phyloP scores from a whole-genome alignment of 176 grass and related monocot species.

The Musa troglodytarum region DNA sequence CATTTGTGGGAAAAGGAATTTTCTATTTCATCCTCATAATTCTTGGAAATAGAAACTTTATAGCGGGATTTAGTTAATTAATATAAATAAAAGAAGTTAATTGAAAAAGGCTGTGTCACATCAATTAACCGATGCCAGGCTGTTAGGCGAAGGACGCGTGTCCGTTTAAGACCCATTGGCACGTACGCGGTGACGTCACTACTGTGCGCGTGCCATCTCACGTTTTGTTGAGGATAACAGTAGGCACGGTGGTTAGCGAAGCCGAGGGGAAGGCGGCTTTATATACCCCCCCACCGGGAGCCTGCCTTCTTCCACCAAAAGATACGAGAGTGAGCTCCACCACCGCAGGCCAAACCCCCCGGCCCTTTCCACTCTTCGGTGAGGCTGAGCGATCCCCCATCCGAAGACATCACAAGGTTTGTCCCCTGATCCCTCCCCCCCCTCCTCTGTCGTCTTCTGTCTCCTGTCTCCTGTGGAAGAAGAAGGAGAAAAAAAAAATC shows the following conservation, averaged over 20 bases:
- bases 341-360: background rate
- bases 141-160: no score
- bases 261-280: background rate
- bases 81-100: no score
- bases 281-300: background rate
- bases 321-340: background rate
- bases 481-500: background rate
- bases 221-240: background rate
- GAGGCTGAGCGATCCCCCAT: constrained; percentile 66
- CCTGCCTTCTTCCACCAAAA: background rate
- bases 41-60: no score
- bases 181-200: background rate
- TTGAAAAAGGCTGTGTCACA: no score
- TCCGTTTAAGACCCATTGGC: no score
- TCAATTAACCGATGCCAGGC: no score
- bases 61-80: no score
- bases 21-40: no score
- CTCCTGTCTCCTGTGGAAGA: background rate
- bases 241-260: background rate
- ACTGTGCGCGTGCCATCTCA: background rate
- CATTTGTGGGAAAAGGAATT: no score
- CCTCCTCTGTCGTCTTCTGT: constrained; percentile 25
- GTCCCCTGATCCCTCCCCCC: constrained; percentile 41
- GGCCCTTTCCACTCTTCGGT: constrained; percentile 44
- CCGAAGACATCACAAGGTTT: constrained; percentile 38